Evolutionary conservation across 2,329 filamentous ascomycete species (phyloP).

Genomic region (Didymella keratinophila): DNA sequence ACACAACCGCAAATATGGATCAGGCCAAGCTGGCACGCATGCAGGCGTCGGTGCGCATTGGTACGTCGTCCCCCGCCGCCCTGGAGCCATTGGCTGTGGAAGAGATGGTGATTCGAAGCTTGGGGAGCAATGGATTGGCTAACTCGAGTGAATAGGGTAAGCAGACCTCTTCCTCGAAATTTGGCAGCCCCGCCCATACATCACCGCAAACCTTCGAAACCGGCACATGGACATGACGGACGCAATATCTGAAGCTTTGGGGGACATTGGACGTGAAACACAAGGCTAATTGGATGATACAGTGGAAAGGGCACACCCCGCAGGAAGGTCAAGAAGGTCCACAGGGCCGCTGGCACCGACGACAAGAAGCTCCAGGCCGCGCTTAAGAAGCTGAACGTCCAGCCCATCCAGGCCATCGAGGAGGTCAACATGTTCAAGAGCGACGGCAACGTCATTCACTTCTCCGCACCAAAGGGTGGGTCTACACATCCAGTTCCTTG

Average conservation of each 20-base stretch:
- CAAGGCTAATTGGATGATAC: constrained; percentile 39
- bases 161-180: constrained; percentile 32
- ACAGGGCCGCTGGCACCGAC: constrained; percentile 89
- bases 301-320: constrained; percentile 98
- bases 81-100: not conserved
- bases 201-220: constrained; percentile 15
- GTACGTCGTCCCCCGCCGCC: constrained; percentile 40
- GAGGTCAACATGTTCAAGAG: constrained; percentile 99
- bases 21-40: constrained; percentile 56
- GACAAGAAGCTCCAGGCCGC: constrained; percentile 99
- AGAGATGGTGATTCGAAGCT: constrained; percentile 15
- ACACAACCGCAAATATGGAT: constrained; percentile 54
- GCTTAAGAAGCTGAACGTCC: constrained; percentile 99
- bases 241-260: not conserved
- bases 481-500: constrained; percentile 12
- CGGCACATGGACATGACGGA: not conserved
- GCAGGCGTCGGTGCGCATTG: constrained; percentile 55
- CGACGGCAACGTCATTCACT: constrained; percentile 99
- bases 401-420: constrained; percentile 99
- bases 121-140: constrained; percentile 28
- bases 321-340: constrained; percentile 98
- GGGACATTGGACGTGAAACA: constrained; percentile 4
- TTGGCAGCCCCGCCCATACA: constrained; percentile 31
- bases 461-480: constrained; percentile 95
- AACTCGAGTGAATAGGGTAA: constrained; percentile 43